Base-by-base conservation (phyloP, 208 protist genomes). In the Leishmania tropica region DNA sequence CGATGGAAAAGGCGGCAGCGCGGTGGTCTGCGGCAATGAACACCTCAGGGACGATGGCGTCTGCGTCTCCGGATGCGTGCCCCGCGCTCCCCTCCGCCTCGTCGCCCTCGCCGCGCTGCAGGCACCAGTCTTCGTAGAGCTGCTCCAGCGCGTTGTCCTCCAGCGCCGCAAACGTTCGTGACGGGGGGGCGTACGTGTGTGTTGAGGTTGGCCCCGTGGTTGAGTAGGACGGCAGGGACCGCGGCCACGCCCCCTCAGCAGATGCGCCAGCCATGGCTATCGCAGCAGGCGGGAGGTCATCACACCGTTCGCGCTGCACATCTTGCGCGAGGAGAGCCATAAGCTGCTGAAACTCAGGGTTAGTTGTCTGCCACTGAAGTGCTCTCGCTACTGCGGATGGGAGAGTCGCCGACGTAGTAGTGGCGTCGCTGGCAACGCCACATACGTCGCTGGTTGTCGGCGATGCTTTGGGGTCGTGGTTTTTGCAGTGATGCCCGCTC, bases 11-110 rank as follows among this genome's bases (percentile, higher is more conserved):
- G 19, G 94, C 94, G 58, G 88, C 86, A 1, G 88, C 81, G 68
- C 88, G 85, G 76, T 97, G 88, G 24, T 97, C 88, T 24, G 91
- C 82, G 0, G 92, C 92, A 15, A 97, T 88, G 71, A 97, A 97
- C 58, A 87, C 88, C 0, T 65, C 76, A 31, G 40, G 40, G 48
- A 42, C 72, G 28, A 35, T 78, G 51, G 80, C 80, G 68, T 54
- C 71, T 42, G n/a, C 24, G 71, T 72, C 37, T 47, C 24, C 28
- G 0, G 71, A 56, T 70, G 62, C 42, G 68, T 37, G 56, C 56
- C 35, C 56, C 19, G 37, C 51, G 11, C 40, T n/a, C 8, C 15
- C 56, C 71, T 87, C 76, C 42, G 6, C 64, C 19, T 28, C 64
- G 45, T 80, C 76, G n/a, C 10, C 73, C 19, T 71, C 78, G 13